Evolutionary conservation across 352 stramenopile genomes (phyloP).

Genomic region (Phytophthora syringae): DNA sequence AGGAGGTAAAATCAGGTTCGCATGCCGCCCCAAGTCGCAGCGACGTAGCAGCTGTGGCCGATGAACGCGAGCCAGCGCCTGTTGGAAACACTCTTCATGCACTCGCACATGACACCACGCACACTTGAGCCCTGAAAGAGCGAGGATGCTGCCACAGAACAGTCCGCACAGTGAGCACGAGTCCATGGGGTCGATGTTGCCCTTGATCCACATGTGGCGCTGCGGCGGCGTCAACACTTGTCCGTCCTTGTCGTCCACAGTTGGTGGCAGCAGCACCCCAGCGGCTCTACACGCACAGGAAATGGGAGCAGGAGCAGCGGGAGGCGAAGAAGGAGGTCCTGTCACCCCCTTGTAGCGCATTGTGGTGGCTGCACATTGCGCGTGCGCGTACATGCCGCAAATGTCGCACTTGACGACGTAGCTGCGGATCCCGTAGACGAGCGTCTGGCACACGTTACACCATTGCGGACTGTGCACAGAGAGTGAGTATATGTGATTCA

Average conservation of each 20-base stretch:
- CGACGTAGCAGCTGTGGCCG: slow-evolving; percentile 46
- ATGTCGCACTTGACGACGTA: slow-evolving; percentile 88
- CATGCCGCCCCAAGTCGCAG: slow-evolving; percentile 79
- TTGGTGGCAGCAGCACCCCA: slow-evolving; percentile 21
- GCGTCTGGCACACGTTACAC: slow-evolving; percentile 83
- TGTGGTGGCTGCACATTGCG: slow-evolving; percentile 67
- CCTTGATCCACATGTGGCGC: slow-evolving; percentile 79
- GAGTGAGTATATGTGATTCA: neutral
- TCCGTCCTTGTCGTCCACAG: slow-evolving; percentile 17
- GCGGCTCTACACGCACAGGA: slow-evolving; percentile 33
- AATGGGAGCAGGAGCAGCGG: neutral
- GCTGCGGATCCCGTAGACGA: slow-evolving; percentile 86
- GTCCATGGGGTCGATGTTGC: slow-evolving; percentile 87
- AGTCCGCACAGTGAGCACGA: slow-evolving; percentile 78
- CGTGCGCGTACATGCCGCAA: slow-evolving; percentile 85
- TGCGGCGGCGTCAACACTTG: slow-evolving; percentile 4
- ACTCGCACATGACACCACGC: slow-evolving; percentile 83
- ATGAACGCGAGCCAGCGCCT: slow-evolving; percentile 39
- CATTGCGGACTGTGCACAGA: slow-evolving; percentile 58
- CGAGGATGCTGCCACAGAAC: slow-evolving; percentile 84
- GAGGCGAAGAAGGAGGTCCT: neutral
- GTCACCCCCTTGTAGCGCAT: slow-evolving; percentile 49
- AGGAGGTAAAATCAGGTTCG: slow-evolving; percentile 69
- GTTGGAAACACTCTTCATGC: slow-evolving; percentile 79
- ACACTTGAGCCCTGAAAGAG: slow-evolving; percentile 82